Evolutionary conservation across 2,329 filamentous ascomycete genomes (phyloP).

Genomic region (Daldinia eschscholtzii): DNA sequence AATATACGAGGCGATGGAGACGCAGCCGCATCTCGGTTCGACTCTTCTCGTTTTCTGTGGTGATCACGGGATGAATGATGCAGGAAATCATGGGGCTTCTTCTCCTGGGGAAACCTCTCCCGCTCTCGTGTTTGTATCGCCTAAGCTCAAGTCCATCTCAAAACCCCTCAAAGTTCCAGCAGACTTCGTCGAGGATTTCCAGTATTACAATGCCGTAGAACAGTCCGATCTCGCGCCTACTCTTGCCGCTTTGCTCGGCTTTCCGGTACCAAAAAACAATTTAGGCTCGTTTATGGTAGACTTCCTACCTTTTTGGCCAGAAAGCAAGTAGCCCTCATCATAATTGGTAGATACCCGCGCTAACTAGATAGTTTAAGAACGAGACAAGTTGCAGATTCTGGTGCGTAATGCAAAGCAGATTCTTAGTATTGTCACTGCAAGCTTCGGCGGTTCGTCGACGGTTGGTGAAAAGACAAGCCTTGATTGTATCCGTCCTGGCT

Average conservation of each 20-base stretch:
- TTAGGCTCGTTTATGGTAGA: constrained; percentile 86
- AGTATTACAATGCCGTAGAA: constrained; percentile 87
- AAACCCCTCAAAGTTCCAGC: constrained; percentile 64
- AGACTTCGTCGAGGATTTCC: constrained; percentile 75
- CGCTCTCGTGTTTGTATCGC: constrained; percentile 90
- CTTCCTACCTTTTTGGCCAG: constrained; percentile 81
- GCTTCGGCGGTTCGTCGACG: constrained; percentile 69
- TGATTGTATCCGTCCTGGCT: constrained; percentile 55
- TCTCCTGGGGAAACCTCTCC: constrained; percentile 94
- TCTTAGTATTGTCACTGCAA: constrained; percentile 78
- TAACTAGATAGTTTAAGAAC: constrained; percentile 27
- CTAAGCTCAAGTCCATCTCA: constrained; percentile 76
- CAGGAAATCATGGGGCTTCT: constrained; percentile 95
- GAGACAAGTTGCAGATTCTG: constrained; percentile 72
- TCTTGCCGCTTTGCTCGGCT: constrained; percentile 84
- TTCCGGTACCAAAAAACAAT: constrained; percentile 91
- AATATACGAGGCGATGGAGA: constrained; percentile 82
- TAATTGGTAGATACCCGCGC: constrained; percentile 26
- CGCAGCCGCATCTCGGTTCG: constrained; percentile 76
- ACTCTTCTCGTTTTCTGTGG: constrained; percentile 89
- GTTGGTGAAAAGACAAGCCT: constrained; percentile 47
- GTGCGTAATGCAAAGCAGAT: constrained; percentile 86
- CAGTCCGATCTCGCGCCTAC: constrained; percentile 96
- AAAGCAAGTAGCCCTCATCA: constrained; percentile 60
- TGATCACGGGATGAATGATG: constrained; percentile 99